phyloP scores from a whole-genome alignment of 148 eudicot genomes.

The Nepenthes mirabilis region DNA sequence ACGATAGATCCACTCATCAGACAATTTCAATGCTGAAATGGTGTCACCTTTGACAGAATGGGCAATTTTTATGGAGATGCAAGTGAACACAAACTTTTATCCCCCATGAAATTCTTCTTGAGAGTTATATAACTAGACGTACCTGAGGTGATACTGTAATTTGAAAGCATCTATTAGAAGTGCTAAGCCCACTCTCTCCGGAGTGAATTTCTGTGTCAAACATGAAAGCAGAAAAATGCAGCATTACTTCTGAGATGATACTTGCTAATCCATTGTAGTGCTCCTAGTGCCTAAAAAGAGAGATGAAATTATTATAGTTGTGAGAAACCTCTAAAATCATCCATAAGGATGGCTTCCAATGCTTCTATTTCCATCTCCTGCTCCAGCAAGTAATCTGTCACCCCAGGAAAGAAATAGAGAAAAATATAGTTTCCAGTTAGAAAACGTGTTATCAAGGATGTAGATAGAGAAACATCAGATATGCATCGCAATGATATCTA shows the following conservation, averaged over 20 bases:
- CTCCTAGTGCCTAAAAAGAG: background rate
- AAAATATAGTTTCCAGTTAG: too few relatives aligned
- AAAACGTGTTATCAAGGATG: too few relatives aligned
- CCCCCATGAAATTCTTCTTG: too few relatives aligned
- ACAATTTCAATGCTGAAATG: too few relatives aligned
- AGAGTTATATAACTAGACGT: background rate
- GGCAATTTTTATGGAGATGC: too few relatives aligned
- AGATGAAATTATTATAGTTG: background rate
- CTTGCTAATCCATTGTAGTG: background rate
- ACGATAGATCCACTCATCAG: too few relatives aligned
- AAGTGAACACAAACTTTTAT: too few relatives aligned
- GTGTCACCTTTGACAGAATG: too few relatives aligned
- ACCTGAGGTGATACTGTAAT: slow-evolving; percentile 70
- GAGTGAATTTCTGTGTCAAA: slow-evolving; percentile 66
- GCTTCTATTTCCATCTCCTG: slow-evolving; percentile 98
- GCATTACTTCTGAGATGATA: slow-evolving; percentile 1
- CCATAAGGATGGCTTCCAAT: slow-evolving; percentile 78
- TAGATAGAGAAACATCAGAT: too few relatives aligned
- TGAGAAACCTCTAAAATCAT: slow-evolving; percentile 61
- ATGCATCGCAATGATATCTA: too few relatives aligned
- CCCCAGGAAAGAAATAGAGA: background rate
- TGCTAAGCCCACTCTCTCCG: slow-evolving; percentile 86
- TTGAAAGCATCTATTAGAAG: slow-evolving; percentile 75
- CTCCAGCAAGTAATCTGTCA: slow-evolving; percentile 58
- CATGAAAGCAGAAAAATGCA: slow-evolving; percentile 10